phyloP scores from a whole-genome alignment of 345 rosid genomes.

The Psidium friedrichsthalianum region DNA sequence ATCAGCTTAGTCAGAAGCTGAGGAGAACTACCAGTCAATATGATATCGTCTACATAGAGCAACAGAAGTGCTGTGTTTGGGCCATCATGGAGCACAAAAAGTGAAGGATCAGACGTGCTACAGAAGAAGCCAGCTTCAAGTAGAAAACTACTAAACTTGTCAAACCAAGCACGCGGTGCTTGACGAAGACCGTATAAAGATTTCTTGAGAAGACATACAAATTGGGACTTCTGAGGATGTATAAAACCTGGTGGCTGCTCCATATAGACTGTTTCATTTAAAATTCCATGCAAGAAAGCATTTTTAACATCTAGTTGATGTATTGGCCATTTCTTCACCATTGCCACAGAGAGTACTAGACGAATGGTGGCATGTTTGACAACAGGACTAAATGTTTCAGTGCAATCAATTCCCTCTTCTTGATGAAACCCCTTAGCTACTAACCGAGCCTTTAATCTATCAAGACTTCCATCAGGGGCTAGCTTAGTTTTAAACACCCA shows the following conservation, averaged over 20 bases:
- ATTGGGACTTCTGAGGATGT: neutral
- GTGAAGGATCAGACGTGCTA: neutral
- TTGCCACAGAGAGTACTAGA: neutral
- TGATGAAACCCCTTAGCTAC: neutral
- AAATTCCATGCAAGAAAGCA: neutral
- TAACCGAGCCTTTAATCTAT: neutral
- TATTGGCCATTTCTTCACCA: neutral
- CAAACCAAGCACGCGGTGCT: neutral
- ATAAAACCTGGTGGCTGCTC: neutral
- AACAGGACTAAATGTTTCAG: neutral
- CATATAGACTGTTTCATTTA: neutral
- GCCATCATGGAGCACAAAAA: neutral
- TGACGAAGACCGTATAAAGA: neutral
- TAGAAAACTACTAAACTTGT: no score
- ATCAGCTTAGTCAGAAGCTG: neutral
- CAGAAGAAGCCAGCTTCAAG: neutral
- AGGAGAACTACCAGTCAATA: neutral
- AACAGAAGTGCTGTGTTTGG: neutral
- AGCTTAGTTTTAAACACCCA: neutral
- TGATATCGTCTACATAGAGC: neutral
- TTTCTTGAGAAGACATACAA: neutral
- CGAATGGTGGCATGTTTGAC: neutral
- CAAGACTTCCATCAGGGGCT: neutral
- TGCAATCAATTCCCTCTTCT: neutral
- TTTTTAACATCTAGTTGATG: neutral